A percentile compares a stretch with the other conserved stretches of the same genome.
Conservation (phyloP, 2,329 filamentous ascomycete species). For the Periconia macrospinosa region DNA sequence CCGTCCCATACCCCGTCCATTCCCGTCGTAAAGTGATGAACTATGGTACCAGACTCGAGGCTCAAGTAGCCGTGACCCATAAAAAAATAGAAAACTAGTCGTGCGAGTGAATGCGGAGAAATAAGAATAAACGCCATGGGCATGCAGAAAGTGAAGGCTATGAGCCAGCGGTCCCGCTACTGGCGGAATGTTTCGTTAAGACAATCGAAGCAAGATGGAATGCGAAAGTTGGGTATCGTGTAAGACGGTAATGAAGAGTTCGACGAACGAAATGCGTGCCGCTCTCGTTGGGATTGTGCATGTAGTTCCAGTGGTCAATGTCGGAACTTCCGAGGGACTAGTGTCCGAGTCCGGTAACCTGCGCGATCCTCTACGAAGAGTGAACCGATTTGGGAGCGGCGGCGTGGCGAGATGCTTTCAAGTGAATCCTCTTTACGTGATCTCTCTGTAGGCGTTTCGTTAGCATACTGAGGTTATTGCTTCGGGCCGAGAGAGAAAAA, state of each 20-base stretch:
- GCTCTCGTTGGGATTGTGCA: neutral
- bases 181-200: slow-evolving; percentile 7
- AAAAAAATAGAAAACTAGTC: neutral
- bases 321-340: neutral
- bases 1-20: no score
- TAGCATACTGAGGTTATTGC: neutral
- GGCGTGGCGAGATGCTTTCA: slow-evolving; percentile 34
- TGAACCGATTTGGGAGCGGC: slow-evolving; percentile 18
- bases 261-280: neutral
- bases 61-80: neutral
- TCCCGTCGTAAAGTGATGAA: neutral
- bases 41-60: neutral
- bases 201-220: slow-evolving; percentile 9
- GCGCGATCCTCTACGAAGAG: slow-evolving; percentile 11
- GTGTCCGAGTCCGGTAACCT: slow-evolving; percentile 1
- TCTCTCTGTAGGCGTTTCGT: slow-evolving; percentile 31
- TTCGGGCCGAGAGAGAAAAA: neutral
- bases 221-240: slow-evolving; percentile 20
- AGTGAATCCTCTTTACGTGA: slow-evolving; percentile 45
- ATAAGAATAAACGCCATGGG: slow-evolving; percentile 12
- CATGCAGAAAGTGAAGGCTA: slow-evolving; percentile 7
- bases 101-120: neutral
- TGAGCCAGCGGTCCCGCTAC: slow-evolving; percentile 12
- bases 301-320: neutral
- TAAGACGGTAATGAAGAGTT: slow-evolving; percentile 8